phyloP scores from a whole-genome alignment of 352 stramenopile species.

The Albugo candida region DNA sequence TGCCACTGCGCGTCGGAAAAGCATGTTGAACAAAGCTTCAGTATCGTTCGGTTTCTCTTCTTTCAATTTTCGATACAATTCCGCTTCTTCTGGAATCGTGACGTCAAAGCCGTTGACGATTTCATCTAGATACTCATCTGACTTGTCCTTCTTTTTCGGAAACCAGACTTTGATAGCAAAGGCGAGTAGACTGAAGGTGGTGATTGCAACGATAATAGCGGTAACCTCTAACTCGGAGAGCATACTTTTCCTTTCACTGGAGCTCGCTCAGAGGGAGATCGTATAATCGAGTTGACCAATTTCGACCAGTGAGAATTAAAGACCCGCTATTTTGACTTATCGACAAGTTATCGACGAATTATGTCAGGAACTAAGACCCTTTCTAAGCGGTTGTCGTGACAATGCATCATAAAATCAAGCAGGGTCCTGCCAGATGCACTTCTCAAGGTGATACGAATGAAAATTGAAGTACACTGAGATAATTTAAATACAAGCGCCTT shows the following conservation, averaged over 20 bases:
- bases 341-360: no score
- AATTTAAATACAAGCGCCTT: no score
- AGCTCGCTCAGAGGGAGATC: no score
- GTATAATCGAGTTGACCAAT: no score
- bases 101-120: conserved; percentile 85
- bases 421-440: no score
- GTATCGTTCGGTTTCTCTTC: conserved; percentile 38
- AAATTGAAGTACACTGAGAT: no score
- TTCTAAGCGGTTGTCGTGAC: no score
- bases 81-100: conserved; percentile 56
- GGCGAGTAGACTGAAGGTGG: conserved; percentile 34
- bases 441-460: no score
- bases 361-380: no score
- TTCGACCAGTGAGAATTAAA: no score
- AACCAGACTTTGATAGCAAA: conserved; percentile 46
- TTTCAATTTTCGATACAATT: conserved; percentile 51
- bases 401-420: no score
- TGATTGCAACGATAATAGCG: conserved; percentile 28
- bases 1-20: conserved; percentile 65
- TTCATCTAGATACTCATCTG: conserved; percentile 58
- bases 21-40: conserved; percentile 56
- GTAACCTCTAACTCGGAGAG: conserved; percentile 50
- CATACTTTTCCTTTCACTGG: neutral
- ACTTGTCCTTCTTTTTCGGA: conserved; percentile 45
- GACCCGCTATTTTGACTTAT: no score